Evolutionary conservation across 2,329 filamentous ascomycete genomes (phyloP), one percentile per base, ranked within the genome.

Genomic region (Penicillium decumbens): DNA sequence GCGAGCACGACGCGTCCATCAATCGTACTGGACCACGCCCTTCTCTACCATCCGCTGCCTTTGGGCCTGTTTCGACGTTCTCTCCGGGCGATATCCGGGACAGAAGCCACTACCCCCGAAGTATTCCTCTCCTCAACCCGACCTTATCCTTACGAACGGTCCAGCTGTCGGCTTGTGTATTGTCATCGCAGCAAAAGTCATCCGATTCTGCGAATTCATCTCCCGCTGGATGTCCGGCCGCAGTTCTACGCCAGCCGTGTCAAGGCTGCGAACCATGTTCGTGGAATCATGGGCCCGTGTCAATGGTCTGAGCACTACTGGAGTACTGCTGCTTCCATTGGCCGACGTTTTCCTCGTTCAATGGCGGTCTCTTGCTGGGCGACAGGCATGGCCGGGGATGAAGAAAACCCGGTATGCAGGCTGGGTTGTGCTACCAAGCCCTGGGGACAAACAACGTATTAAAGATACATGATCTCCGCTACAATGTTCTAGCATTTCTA

Each of bases 241-340:
- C 38, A 58, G 46, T 45, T 43, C 52, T 43, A 37, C 51, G 27
- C 54, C 48, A 6, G 25, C 47, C 6, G 44, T 51, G 46, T 45
- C 50, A 10, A 44, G 51, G 55, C 84, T 92, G 73, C 81, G 83
- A 54, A 84, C 87, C 8, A 76, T 97, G 12, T 98, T 93, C 67
- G 81, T 96, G 25, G 93, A 98, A 75, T 93, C 88, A 18, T 96
- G 91, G 85, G 92, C 93, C 2, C 80, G 93, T 13, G 88, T 95
- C 13, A 84, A 80, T 57, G 85, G 81, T 10, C 71, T 97, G 56
- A 97, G 92, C 72, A 69, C 96, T 51, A 95, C 89, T 32, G 93
- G 92, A 0, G 85, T 82, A 65, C 72, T 97, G 32, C 75, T 98
- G 49, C 71, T 85, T 50, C 73, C 75, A 56, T 74, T 95, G 35